Conservation (phyloP, 2,329 filamentous ascomycete genomes). For the Aspergillus tanneri region DNA sequence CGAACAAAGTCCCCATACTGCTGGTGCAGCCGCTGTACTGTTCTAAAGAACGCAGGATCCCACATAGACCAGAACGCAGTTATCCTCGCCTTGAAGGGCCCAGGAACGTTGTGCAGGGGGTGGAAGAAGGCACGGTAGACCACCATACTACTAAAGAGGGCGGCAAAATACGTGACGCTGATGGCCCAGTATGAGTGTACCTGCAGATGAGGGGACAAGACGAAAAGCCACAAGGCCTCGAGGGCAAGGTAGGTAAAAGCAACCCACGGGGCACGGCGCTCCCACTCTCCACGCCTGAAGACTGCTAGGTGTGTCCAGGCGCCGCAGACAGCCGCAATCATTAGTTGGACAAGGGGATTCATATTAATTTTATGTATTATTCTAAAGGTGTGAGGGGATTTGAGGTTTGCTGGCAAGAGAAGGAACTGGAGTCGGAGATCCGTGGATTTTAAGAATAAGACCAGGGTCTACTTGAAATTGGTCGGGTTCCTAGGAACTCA, state of each 20-base stretch:
- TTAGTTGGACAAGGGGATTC: too few species aligned
- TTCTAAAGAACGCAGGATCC: too few species aligned
- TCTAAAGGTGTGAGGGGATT: too few species aligned
- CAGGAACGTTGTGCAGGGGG: conserved; percentile 38
- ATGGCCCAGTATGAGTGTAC: too few species aligned
- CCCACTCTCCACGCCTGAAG: not conserved
- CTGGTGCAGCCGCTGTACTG: too few species aligned
- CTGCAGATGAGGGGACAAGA: not conserved
- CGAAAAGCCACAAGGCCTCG: not conserved
- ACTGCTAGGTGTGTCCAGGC: not conserved
- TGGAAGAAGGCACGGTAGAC: conserved; percentile 44
- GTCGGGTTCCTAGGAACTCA: too few species aligned
- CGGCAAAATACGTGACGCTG: not conserved
- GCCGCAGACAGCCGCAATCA: too few species aligned
- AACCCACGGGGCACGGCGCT: not conserved
- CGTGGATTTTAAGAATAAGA: too few species aligned
- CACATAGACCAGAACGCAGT: conserved; percentile 36
- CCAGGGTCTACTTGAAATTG: too few species aligned
- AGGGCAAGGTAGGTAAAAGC: not conserved
- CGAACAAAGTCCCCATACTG: conserved; percentile 3
- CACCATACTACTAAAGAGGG: conserved; percentile 31
- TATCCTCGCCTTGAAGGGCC: conserved; percentile 37
- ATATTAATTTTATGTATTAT: too few species aligned
- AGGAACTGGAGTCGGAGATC: too few species aligned
- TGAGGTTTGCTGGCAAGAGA: too few species aligned